Evolutionary conservation across 768 basidiomycete species (phyloP), one percentile per base, ranked within the genome.

Genomic region (Rubroboletus satanas): DNA sequence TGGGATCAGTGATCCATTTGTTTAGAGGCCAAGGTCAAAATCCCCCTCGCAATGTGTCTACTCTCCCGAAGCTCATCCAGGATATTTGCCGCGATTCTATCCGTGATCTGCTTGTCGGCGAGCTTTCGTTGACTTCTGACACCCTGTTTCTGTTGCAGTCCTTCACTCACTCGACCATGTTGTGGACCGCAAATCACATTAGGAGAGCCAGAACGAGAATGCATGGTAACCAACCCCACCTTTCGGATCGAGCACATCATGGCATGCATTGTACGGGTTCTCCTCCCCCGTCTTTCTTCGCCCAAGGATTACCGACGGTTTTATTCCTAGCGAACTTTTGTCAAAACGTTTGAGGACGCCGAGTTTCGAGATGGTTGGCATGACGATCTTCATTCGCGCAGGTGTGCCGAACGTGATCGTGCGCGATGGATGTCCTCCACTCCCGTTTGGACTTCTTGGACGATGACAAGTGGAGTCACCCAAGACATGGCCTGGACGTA

Each of bases 351-450:
- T 9, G 33, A 50, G 8, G 65, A 66, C 35, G 18, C 18, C 28
- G 62, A 66, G 28, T 57, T 57, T 42, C 45, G 42, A 2, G 23
- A 55, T 32, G 64, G 50, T 14, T 66, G 65, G 65, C 57, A 58
- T 21, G 18, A 39, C 18, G 65, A 66, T 56, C 46, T 66, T 66
- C 64, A 0, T 66, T 66, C n/a, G 65, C 65, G 14, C 65, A 64
- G 12, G 65, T 64, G 5, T 66, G 65, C 21, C 59, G 55, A 3
- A 45, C 65, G 17, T 66, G 65, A 65, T 49, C 59, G 15, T 66
- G 65, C 31, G 65, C 65, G 28, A 64, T 66, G 59, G 51, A 57
- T 1, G 21, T 66, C 28, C 57, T 66, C 29, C 62, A 55, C 21
- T 18, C 57, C 26, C 49, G 47, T 1, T 5, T 65, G 10, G 31